These are phyloP conservation scores for Mollisia scopiformis DNA, from an alignment of 2,329 filamentous ascomycete genomes.

Conservation along the genomic window DNA sequence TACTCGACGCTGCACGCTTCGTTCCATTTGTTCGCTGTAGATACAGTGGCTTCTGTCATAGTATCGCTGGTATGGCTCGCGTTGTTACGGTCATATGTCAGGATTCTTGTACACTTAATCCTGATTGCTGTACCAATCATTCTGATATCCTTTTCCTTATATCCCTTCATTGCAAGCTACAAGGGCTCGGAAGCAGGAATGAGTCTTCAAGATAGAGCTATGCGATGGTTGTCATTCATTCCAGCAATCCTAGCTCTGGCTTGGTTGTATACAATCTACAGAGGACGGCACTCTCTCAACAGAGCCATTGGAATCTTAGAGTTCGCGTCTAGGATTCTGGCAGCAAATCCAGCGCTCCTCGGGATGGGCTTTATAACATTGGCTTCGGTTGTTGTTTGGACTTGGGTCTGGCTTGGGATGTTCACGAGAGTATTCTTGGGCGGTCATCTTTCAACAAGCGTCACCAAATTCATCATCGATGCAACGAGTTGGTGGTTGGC, in stretches of 20 bases:
- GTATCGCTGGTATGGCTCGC: constrained; percentile 92
- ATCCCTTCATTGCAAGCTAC: constrained; percentile 89
- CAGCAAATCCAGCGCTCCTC: constrained; percentile 81
- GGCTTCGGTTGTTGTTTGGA: constrained; percentile 79
- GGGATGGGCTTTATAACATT: constrained; percentile 82
- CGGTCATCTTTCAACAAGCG: constrained; percentile 73
- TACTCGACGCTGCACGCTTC: constrained; percentile 87
- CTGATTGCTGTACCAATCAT: constrained; percentile 84
- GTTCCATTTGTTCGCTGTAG: constrained; percentile 85
- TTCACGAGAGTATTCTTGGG: constrained; percentile 94
- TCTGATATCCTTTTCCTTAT: constrained; percentile 86
- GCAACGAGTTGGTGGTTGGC: constrained; percentile 93
- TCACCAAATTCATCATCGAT: constrained; percentile 76
- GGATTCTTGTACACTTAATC: constrained; percentile 79
- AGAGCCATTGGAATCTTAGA: constrained; percentile 89
- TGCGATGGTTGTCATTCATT: constrained; percentile 84
- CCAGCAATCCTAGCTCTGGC: constrained; percentile 73
- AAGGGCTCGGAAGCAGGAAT: constrained; percentile 74
- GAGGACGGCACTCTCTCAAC: constrained; percentile 77
- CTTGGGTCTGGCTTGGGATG: constrained; percentile 96
- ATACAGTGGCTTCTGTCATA: constrained; percentile 86
- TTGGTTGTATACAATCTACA: constrained; percentile 84
- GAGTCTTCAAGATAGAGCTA: constrained; percentile 81
- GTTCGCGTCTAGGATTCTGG: constrained; percentile 86
- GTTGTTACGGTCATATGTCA: constrained; percentile 83